A percentile compares a stretch with the other conserved stretches of the same genome.
phyloP scores from a whole-genome alignment of 306 rosid genomes.

The Delonix regia region DNA sequence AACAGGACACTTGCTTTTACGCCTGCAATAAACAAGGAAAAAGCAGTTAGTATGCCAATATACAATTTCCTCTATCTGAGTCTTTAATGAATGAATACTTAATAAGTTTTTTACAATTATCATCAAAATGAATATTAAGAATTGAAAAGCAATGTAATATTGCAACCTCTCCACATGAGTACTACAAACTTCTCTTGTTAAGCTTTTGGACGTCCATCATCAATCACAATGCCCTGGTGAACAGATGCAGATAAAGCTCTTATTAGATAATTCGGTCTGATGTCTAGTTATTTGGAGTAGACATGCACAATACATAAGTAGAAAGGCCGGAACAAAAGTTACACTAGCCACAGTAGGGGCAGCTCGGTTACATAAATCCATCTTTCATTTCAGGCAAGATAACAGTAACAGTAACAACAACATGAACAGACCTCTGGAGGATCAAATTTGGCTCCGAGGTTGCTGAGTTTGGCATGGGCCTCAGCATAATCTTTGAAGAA shows the following conservation, averaged over 20 bases:
- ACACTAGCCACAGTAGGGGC: constrained; percentile 16
- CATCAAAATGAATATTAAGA: constrained; percentile 31
- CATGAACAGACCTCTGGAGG: constrained; percentile 84
- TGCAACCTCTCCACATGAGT: constrained; percentile 81
- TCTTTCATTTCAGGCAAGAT: constrained; percentile 22
- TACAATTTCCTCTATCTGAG: neutral
- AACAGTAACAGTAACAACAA: neutral
- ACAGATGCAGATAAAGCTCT: constrained; percentile 31
- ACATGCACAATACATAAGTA: neutral
- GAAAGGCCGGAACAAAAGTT: neutral
- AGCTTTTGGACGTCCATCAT: constrained; percentile 55
- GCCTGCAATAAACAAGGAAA: constrained; percentile 82
- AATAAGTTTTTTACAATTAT: constrained; percentile 12
- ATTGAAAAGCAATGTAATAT: constrained; percentile 32
- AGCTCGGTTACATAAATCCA: constrained; percentile 15
- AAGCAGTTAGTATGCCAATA: constrained; percentile 51
- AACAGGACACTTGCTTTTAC: constrained; percentile 70
- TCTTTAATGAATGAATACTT: constrained; percentile 28
- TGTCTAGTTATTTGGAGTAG: constrained; percentile 5
- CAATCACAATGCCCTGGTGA: constrained; percentile 76
- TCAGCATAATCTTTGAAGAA: constrained; percentile 98
- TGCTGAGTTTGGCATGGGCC: constrained; percentile 98
- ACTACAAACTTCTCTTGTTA: constrained; percentile 69
- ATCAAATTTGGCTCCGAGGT: constrained; percentile 90
- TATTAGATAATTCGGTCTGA: neutral